Base-by-base conservation (phyloP, 2,329 filamentous ascomycete genomes). In the Fonsecaea erecta region DNA sequence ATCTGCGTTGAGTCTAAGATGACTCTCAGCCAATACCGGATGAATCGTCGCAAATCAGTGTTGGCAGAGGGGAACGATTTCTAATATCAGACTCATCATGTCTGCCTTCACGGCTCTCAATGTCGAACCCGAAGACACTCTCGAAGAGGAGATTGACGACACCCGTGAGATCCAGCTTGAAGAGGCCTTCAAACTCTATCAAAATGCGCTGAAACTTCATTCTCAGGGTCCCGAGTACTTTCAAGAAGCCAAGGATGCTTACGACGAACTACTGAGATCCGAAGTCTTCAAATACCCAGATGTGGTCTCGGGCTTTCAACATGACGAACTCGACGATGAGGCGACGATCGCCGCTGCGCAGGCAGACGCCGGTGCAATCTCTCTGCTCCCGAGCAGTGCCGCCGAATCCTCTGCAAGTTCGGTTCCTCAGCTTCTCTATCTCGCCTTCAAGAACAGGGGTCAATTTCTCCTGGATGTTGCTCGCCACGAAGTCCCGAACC, bases 151-250 rank as follows among this genome's bases (percentile, higher is more conserved):
- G 78, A 83, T 97, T 74, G 95, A 99, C 76, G 93, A 95, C 73
- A 97, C 93, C 35, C 95, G 94, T 76, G 94, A 98, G 77, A 88
- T 99, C 59, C 93, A 97, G 83, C 94, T 98, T 74, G 95, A 99
- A 74, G 95, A 99, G 80, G 93, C 95, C 54, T 82, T 99, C 68
- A 98, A 97, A 79, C 86, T 94, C 37, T 99, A 97, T 76, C 93
- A 98, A 75, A 89, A 85, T 72, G 95, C 95, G 53, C 81, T 99
- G 64, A 97, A 94, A 77, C 87, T 93, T 70, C 95, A 99, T 75
- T 90, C 94, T 1, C 92, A 96, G 78, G 93, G 95, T 1, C 88
- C 91, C 0, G 81, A 81, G 18, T 91, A 88, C 60, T 95, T 92
- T 75, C 79, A 87, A 54, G 88, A 92, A 74, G 94, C 96, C 21